A percentile compares a stretch with the other conserved stretches of the same genome.
Conservation (phyloP, 148 eudicot species). For the Camellia sinensis region DNA sequence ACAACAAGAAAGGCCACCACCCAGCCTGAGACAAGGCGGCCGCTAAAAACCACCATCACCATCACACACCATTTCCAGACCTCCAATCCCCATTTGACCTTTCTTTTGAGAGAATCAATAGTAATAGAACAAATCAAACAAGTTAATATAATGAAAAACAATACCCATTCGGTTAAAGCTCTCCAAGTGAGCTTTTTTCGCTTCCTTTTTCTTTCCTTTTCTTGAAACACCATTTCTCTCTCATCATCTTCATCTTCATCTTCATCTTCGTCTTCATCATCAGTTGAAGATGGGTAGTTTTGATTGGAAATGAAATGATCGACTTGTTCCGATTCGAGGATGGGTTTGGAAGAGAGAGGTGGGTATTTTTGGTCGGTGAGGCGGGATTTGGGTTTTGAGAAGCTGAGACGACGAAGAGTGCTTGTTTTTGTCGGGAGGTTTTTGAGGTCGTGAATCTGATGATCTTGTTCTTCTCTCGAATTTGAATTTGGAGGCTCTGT, state of each 20-base stretch:
- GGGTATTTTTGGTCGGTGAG: constrained; percentile 36
- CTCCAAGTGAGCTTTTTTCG: constrained; percentile 30
- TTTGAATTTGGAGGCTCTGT: neutral
- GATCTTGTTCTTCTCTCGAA: neutral
- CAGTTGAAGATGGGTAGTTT: constrained; percentile 9
- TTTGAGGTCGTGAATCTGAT: neutral
- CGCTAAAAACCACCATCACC: constrained; percentile 54
- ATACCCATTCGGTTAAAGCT: constrained; percentile 41
- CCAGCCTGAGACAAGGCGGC: constrained; percentile 59
- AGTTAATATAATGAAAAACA: constrained; percentile 33
- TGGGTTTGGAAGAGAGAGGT: neutral
- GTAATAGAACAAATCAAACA: constrained; percentile 42
- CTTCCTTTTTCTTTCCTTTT: constrained; percentile 22
- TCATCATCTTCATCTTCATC: constrained; percentile 9
- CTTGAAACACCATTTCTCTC: neutral
- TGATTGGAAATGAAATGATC: constrained; percentile 2
- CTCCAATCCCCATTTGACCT: constrained; percentile 33
- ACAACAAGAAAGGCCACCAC: constrained; percentile 40
- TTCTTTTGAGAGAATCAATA: constrained; percentile 10
- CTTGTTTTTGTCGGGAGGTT: constrained; percentile 8
- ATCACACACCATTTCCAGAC: constrained; percentile 65
- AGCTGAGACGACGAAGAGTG: constrained; percentile 45
- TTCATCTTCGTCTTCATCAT: constrained; percentile 18
- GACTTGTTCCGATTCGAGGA: constrained; percentile 1
- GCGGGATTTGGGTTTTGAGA: constrained; percentile 55